phyloP scores from a whole-genome alignment of 768 basidiomycete species.

The Hygrocybe coccinea region DNA sequence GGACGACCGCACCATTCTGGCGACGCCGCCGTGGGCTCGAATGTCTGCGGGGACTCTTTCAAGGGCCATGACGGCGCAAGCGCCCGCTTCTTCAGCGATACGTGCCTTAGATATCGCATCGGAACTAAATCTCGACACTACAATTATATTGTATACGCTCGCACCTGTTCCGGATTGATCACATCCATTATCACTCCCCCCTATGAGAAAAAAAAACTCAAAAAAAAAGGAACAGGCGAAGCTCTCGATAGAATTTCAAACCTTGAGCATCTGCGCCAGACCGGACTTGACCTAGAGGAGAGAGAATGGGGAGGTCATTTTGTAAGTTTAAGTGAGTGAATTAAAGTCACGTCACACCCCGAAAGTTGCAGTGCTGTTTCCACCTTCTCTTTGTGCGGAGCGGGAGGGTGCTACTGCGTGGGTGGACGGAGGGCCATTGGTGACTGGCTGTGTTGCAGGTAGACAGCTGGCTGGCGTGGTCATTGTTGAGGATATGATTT shows the following conservation, averaged over 20 bases:
- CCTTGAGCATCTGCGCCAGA: constrained; percentile 96
- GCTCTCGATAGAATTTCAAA: constrained; percentile 20
- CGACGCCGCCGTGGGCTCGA: constrained; percentile 85
- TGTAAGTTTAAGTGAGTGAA: background rate
- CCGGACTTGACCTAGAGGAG: constrained; percentile 77
- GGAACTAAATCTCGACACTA: constrained; percentile 4
- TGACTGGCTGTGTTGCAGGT: background rate
- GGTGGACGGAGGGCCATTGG: constrained; percentile 28
- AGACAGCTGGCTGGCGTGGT: background rate
- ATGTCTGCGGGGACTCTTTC: constrained; percentile 96
- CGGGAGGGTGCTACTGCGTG: constrained; percentile 46
- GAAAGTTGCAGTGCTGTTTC: constrained; percentile 64
- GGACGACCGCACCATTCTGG: constrained; percentile 75
- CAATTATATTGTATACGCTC: constrained; percentile 9
- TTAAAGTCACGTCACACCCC: constrained; percentile 41
- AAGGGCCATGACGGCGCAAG: constrained; percentile 96
- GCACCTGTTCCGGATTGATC: constrained; percentile 61
- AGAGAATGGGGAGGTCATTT: background rate
- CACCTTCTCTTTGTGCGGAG: constrained; percentile 46
- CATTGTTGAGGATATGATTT: background rate
- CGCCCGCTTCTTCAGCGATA: constrained; percentile 95
- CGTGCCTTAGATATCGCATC: constrained; percentile 56
- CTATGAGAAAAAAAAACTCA: background rate
- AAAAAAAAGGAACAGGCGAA: constrained; percentile 5
- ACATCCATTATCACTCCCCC: constrained; percentile 87